A percentile compares a stretch with the other conserved stretches of the same genome.
Conservation (phyloP, 2,329 filamentous ascomycete species). For the Nemania serpens region DNA sequence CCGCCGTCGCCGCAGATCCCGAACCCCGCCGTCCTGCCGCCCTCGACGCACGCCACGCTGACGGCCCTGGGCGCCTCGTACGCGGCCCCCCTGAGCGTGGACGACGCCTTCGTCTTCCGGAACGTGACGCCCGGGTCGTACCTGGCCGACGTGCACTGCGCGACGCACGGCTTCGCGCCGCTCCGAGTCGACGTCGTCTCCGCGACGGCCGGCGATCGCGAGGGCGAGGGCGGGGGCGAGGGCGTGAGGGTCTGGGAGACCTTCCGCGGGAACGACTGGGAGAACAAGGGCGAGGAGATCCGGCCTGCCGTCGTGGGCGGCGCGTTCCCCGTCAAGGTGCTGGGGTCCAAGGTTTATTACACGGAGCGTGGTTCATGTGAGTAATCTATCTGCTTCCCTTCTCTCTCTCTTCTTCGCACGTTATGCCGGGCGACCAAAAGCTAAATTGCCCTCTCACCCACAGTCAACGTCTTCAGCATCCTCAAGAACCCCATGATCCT, state of each 20-base stretch:
- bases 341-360: conserved; percentile 75
- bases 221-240: conserved; percentile 23
- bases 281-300: conserved; percentile 74
- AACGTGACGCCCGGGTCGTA: conserved; percentile 76
- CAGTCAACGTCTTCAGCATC: conserved; percentile 79
- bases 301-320: conserved; percentile 32
- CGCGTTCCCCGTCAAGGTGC: conserved; percentile 63
- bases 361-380: conserved; percentile 75
- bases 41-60: conserved; percentile 67
- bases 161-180: conserved; percentile 76
- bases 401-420: no score
- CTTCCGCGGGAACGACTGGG: conserved; percentile 87
- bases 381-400: conserved; percentile 41
- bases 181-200: conserved; percentile 74
- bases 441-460: not conserved
- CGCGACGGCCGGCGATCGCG: conserved; percentile 44
- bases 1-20: conserved; percentile 47
- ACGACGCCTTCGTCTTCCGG: conserved; percentile 75
- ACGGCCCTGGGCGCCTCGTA: conserved; percentile 46
- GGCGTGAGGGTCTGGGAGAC: conserved; percentile 76
- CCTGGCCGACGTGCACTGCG: conserved; percentile 78
- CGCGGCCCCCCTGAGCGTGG: conserved; percentile 66
- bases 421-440: no score
- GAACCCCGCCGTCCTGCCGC: conserved; percentile 60
- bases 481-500: conserved; percentile 97